Percentiles rank a stretch among this genome's conserved stretches.
Conservation (phyloP, 2,329 filamentous ascomycete species). For the Colletotrichum sp. region DNA sequence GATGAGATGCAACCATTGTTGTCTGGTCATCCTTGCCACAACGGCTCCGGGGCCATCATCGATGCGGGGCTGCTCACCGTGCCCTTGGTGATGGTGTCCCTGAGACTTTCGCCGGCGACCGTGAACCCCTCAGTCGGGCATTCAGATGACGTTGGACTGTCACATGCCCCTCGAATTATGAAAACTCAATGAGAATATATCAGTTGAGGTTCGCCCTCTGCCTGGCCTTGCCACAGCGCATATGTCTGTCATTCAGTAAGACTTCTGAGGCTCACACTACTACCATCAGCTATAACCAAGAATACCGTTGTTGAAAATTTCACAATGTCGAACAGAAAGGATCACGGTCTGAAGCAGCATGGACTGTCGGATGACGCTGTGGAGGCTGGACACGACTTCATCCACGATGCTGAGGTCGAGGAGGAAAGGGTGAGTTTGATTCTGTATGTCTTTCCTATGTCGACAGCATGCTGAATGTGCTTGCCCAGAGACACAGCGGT, state of each 20-base stretch:
- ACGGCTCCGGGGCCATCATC: neutral
- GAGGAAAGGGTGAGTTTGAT: constrained; percentile 31
- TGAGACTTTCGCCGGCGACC: neutral
- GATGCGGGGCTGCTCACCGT: constrained; percentile 8
- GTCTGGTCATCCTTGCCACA: neutral
- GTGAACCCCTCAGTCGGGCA: neutral
- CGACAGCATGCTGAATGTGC: neutral
- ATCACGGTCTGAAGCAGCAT: constrained; percentile 8
- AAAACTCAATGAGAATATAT: neutral
- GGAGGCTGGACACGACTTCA: constrained; percentile 36
- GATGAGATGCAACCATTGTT: neutral
- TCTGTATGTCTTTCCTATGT: neutral
- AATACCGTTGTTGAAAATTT: neutral
- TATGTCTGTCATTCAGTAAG: neutral
- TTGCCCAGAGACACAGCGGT: constrained; percentile 1
- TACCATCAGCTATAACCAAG: neutral
- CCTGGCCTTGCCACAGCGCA: accelerated
- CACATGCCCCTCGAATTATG: neutral
- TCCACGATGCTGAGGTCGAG: constrained; percentile 37
- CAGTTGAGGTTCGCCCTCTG: neutral
- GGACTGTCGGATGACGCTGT: constrained; percentile 25
- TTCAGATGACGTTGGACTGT: neutral
- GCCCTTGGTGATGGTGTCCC: neutral
- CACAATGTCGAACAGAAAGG: constrained; percentile 1
- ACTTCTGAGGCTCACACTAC: neutral